A percentile compares a stretch with the other conserved stretches of the same genome.
These are phyloP conservation scores for Ceratobasidium sp. DNA, from an alignment of 1,284 basidiomycete genomes.

Conservation along the genomic window DNA sequence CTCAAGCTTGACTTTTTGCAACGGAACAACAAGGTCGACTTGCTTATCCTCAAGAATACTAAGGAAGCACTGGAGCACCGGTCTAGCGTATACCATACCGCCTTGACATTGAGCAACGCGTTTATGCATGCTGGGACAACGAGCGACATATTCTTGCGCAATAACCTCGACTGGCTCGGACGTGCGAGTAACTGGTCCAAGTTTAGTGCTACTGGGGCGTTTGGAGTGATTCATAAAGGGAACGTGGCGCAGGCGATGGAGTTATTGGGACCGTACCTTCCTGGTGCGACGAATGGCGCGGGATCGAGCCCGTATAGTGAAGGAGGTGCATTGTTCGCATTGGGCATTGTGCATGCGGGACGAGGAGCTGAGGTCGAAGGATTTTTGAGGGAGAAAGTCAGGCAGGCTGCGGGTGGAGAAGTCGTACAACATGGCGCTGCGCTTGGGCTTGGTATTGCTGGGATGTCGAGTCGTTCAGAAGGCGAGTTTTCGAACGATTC, in stretches of 20 bases:
- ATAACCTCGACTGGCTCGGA: slow-evolving; percentile 95
- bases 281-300: slow-evolving; percentile 76
- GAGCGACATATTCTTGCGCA: slow-evolving; percentile 89
- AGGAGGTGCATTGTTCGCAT: slow-evolving; percentile 90
- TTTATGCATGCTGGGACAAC: slow-evolving; percentile 97
- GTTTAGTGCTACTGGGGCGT: slow-evolving; percentile 93
- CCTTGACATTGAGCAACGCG: slow-evolving; percentile 93
- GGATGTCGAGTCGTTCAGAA: slow-evolving; percentile 87
- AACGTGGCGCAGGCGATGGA: slow-evolving; percentile 92
- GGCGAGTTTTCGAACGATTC: slow-evolving; percentile 52
- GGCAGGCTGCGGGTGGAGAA: slow-evolving; percentile 71
- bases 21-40: slow-evolving; percentile 91
- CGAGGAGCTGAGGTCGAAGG: slow-evolving; percentile 73
- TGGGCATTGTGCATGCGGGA: slow-evolving; percentile 91
- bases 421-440: slow-evolving; percentile 96
- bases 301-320: slow-evolving; percentile 78
- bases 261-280: slow-evolving; percentile 94
- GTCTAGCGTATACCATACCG: slow-evolving; percentile 95
- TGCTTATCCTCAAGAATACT: slow-evolving; percentile 89
- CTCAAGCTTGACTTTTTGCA: slow-evolving; percentile 94
- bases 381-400: slow-evolving; percentile 82
- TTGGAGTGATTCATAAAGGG: slow-evolving; percentile 96
- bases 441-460: slow-evolving; percentile 90
- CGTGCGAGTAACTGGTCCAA: slow-evolving; percentile 97
- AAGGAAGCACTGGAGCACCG: slow-evolving; percentile 94